Evolutionary conservation across 352 stramenopile genomes (phyloP).

Genomic region (Plasmopara muralis): DNA sequence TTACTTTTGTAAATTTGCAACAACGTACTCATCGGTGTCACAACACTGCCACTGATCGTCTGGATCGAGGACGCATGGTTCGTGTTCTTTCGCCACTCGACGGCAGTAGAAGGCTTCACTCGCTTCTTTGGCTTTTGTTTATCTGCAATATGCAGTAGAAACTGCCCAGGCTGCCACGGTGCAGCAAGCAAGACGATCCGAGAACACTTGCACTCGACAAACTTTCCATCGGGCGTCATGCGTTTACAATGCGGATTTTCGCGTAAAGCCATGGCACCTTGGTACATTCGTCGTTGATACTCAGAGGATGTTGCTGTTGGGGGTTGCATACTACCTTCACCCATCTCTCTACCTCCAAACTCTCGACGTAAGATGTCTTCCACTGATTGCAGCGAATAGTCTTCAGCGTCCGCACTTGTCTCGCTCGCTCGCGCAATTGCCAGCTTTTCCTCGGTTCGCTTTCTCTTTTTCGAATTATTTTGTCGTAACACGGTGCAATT

Average conservation of each 20-base stretch:
- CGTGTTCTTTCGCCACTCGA: constrained; percentile 16
- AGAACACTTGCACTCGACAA: constrained; percentile 60
- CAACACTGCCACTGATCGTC: too few relatives aligned
- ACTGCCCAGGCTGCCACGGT: constrained; percentile 53
- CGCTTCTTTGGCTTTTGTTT: constrained; percentile 40
- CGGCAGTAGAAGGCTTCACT: constrained; percentile 8
- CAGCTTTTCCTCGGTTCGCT: constrained; percentile 2
- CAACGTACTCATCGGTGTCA: constrained; percentile 10
- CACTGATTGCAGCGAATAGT: constrained; percentile 30
- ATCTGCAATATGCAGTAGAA: constrained; percentile 48
- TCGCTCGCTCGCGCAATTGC: neutral
- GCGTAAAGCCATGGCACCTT: constrained; percentile 29
- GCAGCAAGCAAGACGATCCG: constrained; percentile 45
- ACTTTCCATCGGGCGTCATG: constrained; percentile 57
- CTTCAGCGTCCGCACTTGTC: neutral
- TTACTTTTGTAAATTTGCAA: constrained; percentile 25
- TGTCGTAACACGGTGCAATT: constrained; percentile 69
- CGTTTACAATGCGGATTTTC: constrained; percentile 43
- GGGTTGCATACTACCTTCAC: constrained; percentile 9
- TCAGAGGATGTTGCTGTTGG: constrained; percentile 4
- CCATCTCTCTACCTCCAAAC: constrained; percentile 24
- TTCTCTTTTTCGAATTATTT: constrained; percentile 18
- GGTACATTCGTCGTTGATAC: constrained; percentile 17
- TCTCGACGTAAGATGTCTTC: constrained; percentile 23
- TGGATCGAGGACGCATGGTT: neutral